phyloP scores from a whole-genome alignment of 768 basidiomycete species.

The Lactifluus pinguis region DNA sequence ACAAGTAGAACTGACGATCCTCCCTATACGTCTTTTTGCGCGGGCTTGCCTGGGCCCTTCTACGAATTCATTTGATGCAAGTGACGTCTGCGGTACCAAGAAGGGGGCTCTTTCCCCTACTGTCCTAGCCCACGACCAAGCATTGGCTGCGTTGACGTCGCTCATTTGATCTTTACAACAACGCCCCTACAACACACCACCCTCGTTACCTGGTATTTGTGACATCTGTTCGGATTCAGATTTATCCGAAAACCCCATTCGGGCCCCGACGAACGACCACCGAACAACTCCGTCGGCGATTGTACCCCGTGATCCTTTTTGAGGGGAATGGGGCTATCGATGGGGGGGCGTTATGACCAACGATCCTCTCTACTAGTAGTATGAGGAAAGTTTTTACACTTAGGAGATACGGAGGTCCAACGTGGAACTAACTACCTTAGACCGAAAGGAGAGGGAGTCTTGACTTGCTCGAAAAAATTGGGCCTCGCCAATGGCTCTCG shows the following conservation, averaged over 20 bases:
- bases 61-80: background rate
- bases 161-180: conserved; percentile 1
- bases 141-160: background rate
- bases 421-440: too few species aligned
- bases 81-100: background rate
- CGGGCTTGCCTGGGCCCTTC: background rate
- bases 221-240: background rate
- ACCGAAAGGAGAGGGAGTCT: background rate
- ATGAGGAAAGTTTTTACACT: background rate
- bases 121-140: background rate
- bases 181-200: background rate
- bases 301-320: background rate
- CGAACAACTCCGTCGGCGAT: background rate
- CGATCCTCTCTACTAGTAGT: too few species aligned
- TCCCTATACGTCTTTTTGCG: background rate
- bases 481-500: background rate
- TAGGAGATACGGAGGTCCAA: background rate
- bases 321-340: too few species aligned
- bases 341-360: too few species aligned
- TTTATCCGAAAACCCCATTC: background rate
- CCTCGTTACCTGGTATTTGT: background rate
- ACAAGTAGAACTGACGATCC: conserved; percentile 2
- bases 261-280: background rate
- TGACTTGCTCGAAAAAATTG: background rate
- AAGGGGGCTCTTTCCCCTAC: background rate